Conservation (phyloP, 345 rosid species). For the Noccaea caerulescens region DNA sequence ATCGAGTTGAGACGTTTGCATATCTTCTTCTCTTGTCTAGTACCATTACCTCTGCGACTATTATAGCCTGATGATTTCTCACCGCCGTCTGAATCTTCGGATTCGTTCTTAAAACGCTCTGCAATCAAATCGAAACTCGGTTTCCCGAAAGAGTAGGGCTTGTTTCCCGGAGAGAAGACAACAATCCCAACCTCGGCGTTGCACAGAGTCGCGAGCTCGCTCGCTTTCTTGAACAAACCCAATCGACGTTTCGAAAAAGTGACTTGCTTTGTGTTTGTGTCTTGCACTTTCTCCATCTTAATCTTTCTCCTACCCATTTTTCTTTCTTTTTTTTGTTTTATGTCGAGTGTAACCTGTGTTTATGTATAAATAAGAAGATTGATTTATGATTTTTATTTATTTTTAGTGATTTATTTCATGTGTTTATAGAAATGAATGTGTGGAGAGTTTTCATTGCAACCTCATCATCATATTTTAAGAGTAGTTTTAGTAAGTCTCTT, state of each 20-base stretch:
- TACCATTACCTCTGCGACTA: neutral
- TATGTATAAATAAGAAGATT: neutral
- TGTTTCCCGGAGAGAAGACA: conserved; percentile 49
- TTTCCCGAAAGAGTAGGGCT: conserved; percentile 47
- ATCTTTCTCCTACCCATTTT: conserved; percentile 49
- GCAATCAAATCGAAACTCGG: conserved; percentile 43
- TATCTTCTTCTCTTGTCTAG: conserved; percentile 28
- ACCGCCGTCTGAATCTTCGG: conserved; percentile 14
- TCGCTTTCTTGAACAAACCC: conserved; percentile 51
- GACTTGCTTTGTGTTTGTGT: conserved; percentile 45
- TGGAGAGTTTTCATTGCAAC: conserved; percentile 12
- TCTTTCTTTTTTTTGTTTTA: neutral
- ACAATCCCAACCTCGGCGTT: conserved; percentile 45
- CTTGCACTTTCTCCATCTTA: conserved; percentile 47
- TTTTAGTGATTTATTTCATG: neutral
- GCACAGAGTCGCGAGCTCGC: conserved; percentile 47
- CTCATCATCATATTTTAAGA: conserved; percentile 11
- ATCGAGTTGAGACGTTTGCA: conserved; percentile 37
- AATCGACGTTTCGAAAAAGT: conserved; percentile 49
- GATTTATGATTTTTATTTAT: neutral
- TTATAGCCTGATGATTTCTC: conserved; percentile 1
- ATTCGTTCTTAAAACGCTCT: conserved; percentile 36
- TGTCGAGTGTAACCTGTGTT: conserved; percentile 5
- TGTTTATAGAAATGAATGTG: conserved; percentile 36
- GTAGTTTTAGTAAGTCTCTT: conserved; percentile 12